Evolutionary conservation across 495 filamentous ascomycete species (phyloP).

Genomic region (Cercophora samala): DNA sequence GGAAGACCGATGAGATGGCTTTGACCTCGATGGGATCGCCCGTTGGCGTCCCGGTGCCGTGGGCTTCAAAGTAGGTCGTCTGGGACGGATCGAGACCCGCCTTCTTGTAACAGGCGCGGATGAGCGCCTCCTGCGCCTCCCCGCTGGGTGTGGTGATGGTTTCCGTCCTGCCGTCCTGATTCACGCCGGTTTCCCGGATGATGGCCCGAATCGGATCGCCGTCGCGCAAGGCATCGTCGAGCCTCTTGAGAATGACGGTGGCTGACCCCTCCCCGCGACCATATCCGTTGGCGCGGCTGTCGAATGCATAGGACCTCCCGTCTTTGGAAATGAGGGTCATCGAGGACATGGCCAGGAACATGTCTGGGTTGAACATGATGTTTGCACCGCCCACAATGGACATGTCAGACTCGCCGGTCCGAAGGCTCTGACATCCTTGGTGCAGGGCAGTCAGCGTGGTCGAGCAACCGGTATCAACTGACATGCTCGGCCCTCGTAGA

Average conservation of each 20-base stretch:
- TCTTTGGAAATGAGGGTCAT: conserved; percentile 35
- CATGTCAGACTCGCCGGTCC: conserved; percentile 45
- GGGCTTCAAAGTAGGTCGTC: conserved; percentile 50
- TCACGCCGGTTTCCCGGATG: conserved; percentile 55
- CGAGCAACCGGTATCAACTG: conserved; percentile 60
- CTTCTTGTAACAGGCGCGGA: conserved; percentile 45
- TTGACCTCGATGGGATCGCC: conserved; percentile 57
- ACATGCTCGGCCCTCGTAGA: conserved; percentile 53
- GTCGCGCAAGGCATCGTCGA: conserved; percentile 53
- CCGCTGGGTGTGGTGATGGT: conserved; percentile 47
- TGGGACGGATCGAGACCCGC: conserved; percentile 43
- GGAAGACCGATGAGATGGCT: conserved; percentile 46
- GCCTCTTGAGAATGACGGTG: conserved; percentile 55
- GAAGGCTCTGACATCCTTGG: conserved; percentile 47
- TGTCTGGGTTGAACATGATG: conserved; percentile 34
- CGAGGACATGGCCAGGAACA: conserved; percentile 37
- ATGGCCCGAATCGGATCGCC: conserved; percentile 58
- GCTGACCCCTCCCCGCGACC: conserved; percentile 57
- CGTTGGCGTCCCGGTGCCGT: conserved; percentile 55
- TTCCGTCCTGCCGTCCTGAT: conserved; percentile 54
- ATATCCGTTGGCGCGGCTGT: conserved; percentile 60
- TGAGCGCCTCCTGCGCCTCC: conserved; percentile 51
- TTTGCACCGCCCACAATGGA: conserved; percentile 47
- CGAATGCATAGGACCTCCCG: conserved; percentile 41
- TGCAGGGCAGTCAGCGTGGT: conserved; percentile 52